Percentiles rank a stretch among this genome's conserved stretches.
phyloP scores from a whole-genome alignment of 768 basidiomycete genomes.

The Harrya chromipes region DNA sequence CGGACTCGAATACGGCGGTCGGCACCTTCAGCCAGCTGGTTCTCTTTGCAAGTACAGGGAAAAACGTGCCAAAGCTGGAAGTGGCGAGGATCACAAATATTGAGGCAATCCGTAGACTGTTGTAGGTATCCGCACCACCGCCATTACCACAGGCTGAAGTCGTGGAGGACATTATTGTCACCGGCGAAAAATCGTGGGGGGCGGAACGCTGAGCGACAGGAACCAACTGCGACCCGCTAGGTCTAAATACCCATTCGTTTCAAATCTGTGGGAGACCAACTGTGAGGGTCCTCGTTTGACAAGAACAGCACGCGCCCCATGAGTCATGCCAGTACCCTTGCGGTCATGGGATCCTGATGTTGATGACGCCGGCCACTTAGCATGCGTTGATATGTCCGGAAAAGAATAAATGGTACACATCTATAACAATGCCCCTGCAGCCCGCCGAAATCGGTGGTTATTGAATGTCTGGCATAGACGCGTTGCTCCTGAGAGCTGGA shows the following conservation, averaged over 20 bases:
- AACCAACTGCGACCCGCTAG: too few species aligned
- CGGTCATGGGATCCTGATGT: slow-evolving; percentile 11
- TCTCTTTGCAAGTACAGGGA: slow-evolving; percentile 64
- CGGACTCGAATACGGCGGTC: slow-evolving; percentile 62
- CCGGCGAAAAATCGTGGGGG: neutral
- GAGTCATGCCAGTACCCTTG: slow-evolving; percentile 16
- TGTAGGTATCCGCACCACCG: slow-evolving; percentile 47
- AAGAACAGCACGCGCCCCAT: neutral
- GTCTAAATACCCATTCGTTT: neutral
- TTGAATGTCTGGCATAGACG: neutral
- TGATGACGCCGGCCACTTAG: neutral
- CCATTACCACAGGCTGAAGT: slow-evolving; percentile 44
- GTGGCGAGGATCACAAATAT: slow-evolving; percentile 70
- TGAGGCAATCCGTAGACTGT: slow-evolving; percentile 62
- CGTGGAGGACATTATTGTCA: slow-evolving; percentile 21
- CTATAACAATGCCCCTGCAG: neutral
- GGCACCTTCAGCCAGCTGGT: slow-evolving; percentile 42
- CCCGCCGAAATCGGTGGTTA: neutral
- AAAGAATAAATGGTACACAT: neutral
- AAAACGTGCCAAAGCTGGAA: slow-evolving; percentile 59
- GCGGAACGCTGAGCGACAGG: neutral
- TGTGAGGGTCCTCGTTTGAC: slow-evolving; percentile 24
- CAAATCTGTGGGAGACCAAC: slow-evolving; percentile 22
- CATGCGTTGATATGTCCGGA: neutral
- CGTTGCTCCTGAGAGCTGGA: neutral